phyloP scores from a whole-genome alignment of 2,329 filamentous ascomycete species.

The Aspergillus oerlinghausenensis region DNA sequence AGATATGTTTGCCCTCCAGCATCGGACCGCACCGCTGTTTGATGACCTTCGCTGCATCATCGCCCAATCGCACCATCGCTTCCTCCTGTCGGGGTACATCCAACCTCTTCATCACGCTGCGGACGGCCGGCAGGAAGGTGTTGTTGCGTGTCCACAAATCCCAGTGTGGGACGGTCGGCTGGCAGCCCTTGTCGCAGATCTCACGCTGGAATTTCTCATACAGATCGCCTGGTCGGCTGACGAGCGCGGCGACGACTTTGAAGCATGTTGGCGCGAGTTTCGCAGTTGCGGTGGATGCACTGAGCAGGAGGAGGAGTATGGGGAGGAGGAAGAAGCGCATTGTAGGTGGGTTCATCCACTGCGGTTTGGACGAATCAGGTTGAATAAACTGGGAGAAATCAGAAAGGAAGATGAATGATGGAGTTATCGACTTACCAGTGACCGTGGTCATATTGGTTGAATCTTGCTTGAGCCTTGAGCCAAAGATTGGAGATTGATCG shows the following conservation, averaged over 20 bases:
- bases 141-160: conserved; percentile 36
- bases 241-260: conserved; percentile 72
- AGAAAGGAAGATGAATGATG: background rate
- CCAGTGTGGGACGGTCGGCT: conserved; percentile 32
- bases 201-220: conserved; percentile 32
- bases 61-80: conserved; percentile 28
- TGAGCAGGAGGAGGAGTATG: conserved; percentile 16
- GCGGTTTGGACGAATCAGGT: background rate
- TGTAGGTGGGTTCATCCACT: background rate
- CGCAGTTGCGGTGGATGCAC: conserved; percentile 15
- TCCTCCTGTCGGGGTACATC: conserved; percentile 27
- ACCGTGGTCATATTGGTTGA: background rate
- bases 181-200: conserved; percentile 30
- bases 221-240: conserved; percentile 26
- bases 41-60: conserved; percentile 32
- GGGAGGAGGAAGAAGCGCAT: conserved; percentile 20
- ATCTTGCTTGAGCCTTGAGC: background rate
- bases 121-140: conserved; percentile 33
- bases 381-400: background rate
- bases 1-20: conserved; percentile 29
- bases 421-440: background rate
- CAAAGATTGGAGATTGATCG: background rate
- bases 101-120: conserved; percentile 26
- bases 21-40: conserved; percentile 27
- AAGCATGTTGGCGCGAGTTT: conserved; percentile 63